Evolutionary conservation across 78 protist genomes (phyloP).

Genomic region (Dictyostelium intermedium): DNA sequence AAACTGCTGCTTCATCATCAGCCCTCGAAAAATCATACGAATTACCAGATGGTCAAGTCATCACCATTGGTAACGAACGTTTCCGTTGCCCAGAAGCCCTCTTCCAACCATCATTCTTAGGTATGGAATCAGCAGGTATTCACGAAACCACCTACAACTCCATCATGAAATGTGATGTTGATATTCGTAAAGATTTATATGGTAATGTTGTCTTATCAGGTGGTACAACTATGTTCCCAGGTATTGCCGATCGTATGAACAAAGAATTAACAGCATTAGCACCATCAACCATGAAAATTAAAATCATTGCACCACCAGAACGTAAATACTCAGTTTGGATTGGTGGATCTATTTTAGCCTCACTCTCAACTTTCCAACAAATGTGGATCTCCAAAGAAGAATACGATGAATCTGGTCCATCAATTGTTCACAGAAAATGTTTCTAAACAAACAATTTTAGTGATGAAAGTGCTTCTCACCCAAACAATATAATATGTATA

Average conservation of each 20-base stretch:
- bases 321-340: conserved; percentile 86
- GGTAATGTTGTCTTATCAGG: conserved; percentile 89
- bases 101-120: conserved; percentile 92
- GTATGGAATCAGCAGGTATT: conserved; percentile 82
- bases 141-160: conserved; percentile 70
- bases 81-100: conserved; percentile 92
- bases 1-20: neutral
- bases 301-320: conserved; percentile 82
- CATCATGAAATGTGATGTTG: conserved; percentile 69
- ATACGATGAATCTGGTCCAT: conserved; percentile 79
- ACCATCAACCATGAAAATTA: conserved; percentile 51
- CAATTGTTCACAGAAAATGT: conserved; percentile 12
- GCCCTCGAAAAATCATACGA: conserved; percentile 2
- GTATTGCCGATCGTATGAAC: conserved; percentile 62
- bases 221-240: conserved; percentile 92
- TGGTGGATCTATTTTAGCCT: conserved; percentile 90
- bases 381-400: conserved; percentile 86
- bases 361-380: conserved; percentile 77
- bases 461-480: neutral
- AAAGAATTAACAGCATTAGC: conserved; percentile 64
- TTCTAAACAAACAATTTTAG: neutral
- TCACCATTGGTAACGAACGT: conserved; percentile 84
- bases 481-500: neutral
- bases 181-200: conserved; percentile 62
- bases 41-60: conserved; percentile 83